Base-by-base conservation (phyloP, 768 basidiomycete species). In the Chalciporus chontae region DNA sequence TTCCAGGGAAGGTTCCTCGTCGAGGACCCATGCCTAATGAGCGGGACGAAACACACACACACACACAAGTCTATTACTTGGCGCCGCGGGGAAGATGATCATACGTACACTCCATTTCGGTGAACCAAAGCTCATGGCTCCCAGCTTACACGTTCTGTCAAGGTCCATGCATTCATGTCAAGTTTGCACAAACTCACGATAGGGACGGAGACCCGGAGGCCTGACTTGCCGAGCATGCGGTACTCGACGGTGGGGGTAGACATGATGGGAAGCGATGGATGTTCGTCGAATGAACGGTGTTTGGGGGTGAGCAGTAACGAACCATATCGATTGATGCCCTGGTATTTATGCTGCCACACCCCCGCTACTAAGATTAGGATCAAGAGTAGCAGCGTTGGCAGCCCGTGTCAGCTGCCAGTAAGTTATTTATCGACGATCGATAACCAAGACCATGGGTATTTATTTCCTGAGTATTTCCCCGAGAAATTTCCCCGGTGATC, bases 191-290 rank as follows among this genome's bases (percentile, higher is more conserved):
- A 10, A 55, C 66, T 57, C 52, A 61, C 59, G 17, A 71, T 65
- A 5, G 69, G 69, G 19, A 71, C 67, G 3, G 68, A 71, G 24
- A 70, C 69, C 15, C 57, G 55, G 21, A 70, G 56, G 21, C 69
- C 68, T 3, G 66, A 49, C 32, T 67, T 66, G 37, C 69, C 69
- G 8, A 71, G 55, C 21, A 53, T 56, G 39, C 57, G 62, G 47
- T 66, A 70, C 42, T 62, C 47, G n/a, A 69, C 67, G n/a, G 43
- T 48, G 14, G 52, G 50, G 3, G 43, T 43, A 23, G 63, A 45
- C 52, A 51, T 52, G 37, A 43, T 40, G 8, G 17, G 17, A 14
- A 29, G 23, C 19, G 34, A 43, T 24, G n/a, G 21, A 21, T 36
- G 29, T 31, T 31, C 29, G 10, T 11, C 29, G 10, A 31, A 15